phyloP scores from a whole-genome alignment of 805 yeast species.

The Jamesozyma piceae region DNA sequence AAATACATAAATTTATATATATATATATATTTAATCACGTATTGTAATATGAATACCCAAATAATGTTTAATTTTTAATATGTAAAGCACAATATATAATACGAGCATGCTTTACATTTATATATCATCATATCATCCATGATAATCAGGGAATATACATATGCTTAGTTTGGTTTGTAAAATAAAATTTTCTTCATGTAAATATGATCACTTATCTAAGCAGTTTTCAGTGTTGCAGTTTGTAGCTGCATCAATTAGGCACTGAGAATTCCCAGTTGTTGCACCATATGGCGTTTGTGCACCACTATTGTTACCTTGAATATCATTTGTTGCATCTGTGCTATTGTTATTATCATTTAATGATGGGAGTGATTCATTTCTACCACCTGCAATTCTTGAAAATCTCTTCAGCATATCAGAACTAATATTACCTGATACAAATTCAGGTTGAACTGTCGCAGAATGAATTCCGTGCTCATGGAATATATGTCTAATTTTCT shows the following conservation, averaged over 20 bases:
- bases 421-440: conserved; percentile 33
- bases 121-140: too few relatives aligned
- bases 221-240: conserved; percentile 43
- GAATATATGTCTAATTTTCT: conserved; percentile 65
- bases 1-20: too few relatives aligned
- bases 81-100: too few relatives aligned
- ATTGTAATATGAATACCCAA: too few relatives aligned
- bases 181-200: too few relatives aligned
- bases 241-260: conserved; percentile 43
- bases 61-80: too few relatives aligned
- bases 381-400: conserved; percentile 22
- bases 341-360: neutral
- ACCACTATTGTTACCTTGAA: neutral
- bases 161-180: too few relatives aligned
- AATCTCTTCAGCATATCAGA: conserved; percentile 29
- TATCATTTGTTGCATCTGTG: neutral
- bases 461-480: conserved; percentile 83
- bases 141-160: too few relatives aligned
- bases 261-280: conserved; percentile 28
- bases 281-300: conserved; percentile 28
- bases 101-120: too few relatives aligned
- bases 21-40: too few relatives aligned
- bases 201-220: conserved; percentile 14
- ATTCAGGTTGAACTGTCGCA: conserved; percentile 95
- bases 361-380: neutral